A percentile compares a stretch with the other conserved stretches of the same genome.
These are phyloP conservation scores for Didymosphaeria variabile DNA, from an alignment of 2,329 filamentous ascomycete species.

Conservation along the genomic window DNA sequence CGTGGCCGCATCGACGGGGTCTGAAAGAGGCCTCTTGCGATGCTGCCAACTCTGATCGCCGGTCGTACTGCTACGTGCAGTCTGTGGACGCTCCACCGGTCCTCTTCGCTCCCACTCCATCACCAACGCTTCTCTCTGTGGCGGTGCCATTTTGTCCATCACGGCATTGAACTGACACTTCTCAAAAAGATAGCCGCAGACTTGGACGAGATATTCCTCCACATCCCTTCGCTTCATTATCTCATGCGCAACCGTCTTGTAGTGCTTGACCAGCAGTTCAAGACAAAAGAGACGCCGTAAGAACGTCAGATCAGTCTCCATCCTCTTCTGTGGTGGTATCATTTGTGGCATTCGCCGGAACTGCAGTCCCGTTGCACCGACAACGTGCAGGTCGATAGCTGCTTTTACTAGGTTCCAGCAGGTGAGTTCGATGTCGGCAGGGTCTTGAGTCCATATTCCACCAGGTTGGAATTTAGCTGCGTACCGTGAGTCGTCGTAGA, in stretches of 20 bases:
- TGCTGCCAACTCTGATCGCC: too few species aligned
- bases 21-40: too few species aligned
- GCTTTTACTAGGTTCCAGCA: conserved; percentile 7
- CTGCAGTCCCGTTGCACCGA: conserved; percentile 2
- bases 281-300: background rate
- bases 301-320: background rate
- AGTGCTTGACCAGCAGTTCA: background rate
- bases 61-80: too few species aligned
- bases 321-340: background rate
- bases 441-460: background rate
- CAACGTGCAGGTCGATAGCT: background rate
- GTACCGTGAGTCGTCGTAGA: background rate
- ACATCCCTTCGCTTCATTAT: conserved; percentile 2
- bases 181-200: background rate
- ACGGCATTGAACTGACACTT: background rate
- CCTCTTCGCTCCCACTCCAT: background rate
- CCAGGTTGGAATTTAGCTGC: background rate
- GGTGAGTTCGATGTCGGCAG: background rate
- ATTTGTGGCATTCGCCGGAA: background rate
- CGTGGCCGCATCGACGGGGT: too few species aligned
- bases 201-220: background rate
- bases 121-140: background rate
- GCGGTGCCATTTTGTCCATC: background rate
- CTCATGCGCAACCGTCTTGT: background rate
- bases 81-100: too few species aligned